These are phyloP conservation scores for Cupressus sempervirens DNA, from an alignment of 75 land plant species.

Conservation along the genomic window DNA sequence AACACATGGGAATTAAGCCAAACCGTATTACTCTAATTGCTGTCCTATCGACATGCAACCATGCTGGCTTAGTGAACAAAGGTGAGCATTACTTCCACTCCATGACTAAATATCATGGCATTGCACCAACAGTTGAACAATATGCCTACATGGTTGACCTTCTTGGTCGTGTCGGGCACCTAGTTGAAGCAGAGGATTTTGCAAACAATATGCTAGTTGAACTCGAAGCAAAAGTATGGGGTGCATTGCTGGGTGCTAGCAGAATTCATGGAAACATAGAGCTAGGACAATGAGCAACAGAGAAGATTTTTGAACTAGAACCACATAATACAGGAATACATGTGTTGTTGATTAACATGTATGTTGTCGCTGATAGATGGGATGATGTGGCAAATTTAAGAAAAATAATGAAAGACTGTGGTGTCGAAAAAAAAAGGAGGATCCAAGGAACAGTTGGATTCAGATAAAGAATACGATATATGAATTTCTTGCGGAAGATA, in stretches of 20 bases:
- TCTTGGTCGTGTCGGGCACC: slow-evolving; percentile 34
- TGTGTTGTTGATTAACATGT: slow-evolving; percentile 7
- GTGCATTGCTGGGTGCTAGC: slow-evolving; percentile 41
- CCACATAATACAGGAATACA: slow-evolving; percentile 11
- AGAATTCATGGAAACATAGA: slow-evolving; percentile 21
- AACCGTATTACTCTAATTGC: not conserved
- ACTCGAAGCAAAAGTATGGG: slow-evolving; percentile 41
- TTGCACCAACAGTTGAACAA: slow-evolving; percentile 43
- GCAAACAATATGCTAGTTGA: slow-evolving; percentile 37
- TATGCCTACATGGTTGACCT: slow-evolving; percentile 50
- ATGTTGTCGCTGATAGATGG: slow-evolving; percentile 5
- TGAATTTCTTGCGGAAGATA: too few relatives aligned
- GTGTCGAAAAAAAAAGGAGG: too few relatives aligned
- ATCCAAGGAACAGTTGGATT: too few relatives aligned
- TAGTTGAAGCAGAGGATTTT: slow-evolving; percentile 35
- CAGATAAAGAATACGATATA: too few relatives aligned
- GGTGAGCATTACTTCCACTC: slow-evolving; percentile 33
- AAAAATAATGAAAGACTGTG: not conserved
- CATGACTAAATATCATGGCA: slow-evolving; percentile 20
- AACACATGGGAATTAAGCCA: not conserved
- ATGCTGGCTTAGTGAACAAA: slow-evolving; percentile 11
- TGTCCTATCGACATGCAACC: not conserved
- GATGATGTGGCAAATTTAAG: not conserved
- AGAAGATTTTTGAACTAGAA: slow-evolving; percentile 4
- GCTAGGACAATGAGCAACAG: slow-evolving; percentile 29